Percentiles rank a stretch among this genome's conserved stretches.
Conservation (phyloP, 2,329 filamentous ascomycete genomes). For the Trichoderma lentiforme region DNA sequence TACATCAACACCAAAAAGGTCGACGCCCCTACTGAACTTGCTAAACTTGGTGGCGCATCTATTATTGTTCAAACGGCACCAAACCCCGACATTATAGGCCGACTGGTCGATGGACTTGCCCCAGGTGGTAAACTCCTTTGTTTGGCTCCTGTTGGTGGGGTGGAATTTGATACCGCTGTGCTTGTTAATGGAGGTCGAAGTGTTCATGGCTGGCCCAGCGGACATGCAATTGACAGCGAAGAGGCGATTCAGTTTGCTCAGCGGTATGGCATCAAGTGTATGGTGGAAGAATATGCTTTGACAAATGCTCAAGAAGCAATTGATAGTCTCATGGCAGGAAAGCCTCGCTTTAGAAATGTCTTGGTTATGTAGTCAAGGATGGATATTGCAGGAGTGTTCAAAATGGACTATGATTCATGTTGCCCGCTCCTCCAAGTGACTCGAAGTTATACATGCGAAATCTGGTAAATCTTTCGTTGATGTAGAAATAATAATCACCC, state of each 20-base stretch:
- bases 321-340: background rate
- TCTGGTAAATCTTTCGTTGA: too few species aligned
- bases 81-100: conserved; percentile 51
- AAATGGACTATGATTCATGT: too few species aligned
- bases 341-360: background rate
- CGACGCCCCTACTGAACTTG: conserved; percentile 47
- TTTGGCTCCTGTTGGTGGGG: conserved; percentile 47
- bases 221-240: background rate
- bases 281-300: background rate
- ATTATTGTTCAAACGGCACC: conserved; percentile 63
- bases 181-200: background rate
- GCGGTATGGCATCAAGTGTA: background rate
- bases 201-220: background rate
- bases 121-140: conserved; percentile 57
- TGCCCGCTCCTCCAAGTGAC: too few species aligned
- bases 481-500: too few species aligned
- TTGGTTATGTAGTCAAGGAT: too few species aligned
- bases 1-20: conserved; percentile 51
- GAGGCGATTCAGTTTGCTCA: background rate
- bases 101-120: conserved; percentile 52
- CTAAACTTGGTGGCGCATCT: conserved; percentile 57
- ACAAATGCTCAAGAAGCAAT: background rate
- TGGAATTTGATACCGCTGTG: background rate
- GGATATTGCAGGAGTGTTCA: too few species aligned
- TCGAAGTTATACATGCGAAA: too few species aligned